Conservation (phyloP, 1,284 basidiomycete species). For the Moesziomyces sp. region DNA sequence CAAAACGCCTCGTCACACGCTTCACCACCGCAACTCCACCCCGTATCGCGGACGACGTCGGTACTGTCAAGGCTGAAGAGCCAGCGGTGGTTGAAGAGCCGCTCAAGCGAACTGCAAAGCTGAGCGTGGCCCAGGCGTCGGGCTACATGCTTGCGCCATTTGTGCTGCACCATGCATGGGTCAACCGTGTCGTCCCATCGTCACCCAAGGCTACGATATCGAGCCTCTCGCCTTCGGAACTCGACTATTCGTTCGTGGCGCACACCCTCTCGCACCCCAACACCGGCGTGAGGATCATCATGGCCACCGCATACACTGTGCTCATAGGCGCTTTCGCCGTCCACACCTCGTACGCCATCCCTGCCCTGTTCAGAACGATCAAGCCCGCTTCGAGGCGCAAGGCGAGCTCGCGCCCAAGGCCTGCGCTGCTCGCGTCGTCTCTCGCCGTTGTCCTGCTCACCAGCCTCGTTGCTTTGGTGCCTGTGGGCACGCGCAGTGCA, state of each 20-base stretch:
- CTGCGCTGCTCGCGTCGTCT: constrained; percentile 4
- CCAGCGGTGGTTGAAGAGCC: background rate
- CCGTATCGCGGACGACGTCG: background rate
- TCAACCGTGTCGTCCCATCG: constrained; percentile 55
- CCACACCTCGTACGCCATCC: constrained; percentile 21
- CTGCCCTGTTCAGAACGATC: constrained; percentile 11
- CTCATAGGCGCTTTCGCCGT: constrained; percentile 37
- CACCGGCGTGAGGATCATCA: constrained; percentile 1
- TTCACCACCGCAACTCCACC: constrained; percentile 11
- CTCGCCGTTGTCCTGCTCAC: constrained; percentile 16
- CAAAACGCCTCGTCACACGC: constrained; percentile 23
- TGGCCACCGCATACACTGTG: constrained; percentile 15
- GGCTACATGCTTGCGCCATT: constrained; percentile 50
- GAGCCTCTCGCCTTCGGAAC: constrained; percentile 52
- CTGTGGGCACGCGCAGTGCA: constrained; percentile 1
- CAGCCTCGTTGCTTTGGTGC: constrained; percentile 23
- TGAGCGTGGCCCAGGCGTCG: constrained; percentile 13
- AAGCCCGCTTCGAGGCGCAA: background rate
- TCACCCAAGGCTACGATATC: constrained; percentile 24
- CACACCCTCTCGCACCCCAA: constrained; percentile 26
- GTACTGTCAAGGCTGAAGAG: background rate
- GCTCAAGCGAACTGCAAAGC: background rate
- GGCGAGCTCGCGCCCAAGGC: background rate
- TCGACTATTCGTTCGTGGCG: constrained; percentile 60
- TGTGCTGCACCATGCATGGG: constrained; percentile 39